These are phyloP conservation scores for Alternaria viburni DNA, from an alignment of 2,329 filamentous ascomycete genomes.

Conservation along the genomic window DNA sequence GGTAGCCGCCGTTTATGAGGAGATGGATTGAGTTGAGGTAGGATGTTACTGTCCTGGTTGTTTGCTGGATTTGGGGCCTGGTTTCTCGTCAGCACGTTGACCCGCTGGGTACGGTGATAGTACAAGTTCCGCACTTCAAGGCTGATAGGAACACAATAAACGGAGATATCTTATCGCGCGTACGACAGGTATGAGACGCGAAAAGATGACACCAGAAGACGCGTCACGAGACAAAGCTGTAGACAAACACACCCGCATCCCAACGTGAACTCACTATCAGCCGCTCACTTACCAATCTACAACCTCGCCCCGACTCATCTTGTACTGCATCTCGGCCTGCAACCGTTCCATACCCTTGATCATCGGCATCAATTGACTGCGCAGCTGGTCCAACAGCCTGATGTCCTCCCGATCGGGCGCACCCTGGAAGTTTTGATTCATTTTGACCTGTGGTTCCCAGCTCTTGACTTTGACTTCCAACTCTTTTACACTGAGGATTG, in stretches of 20 bases:
- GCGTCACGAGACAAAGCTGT: not conserved
- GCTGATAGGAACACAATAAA: not conserved
- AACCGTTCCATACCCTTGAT: slow-evolving; percentile 31
- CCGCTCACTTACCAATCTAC: slow-evolving; percentile 28
- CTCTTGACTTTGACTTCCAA: no score
- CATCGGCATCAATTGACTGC: slow-evolving; percentile 33
- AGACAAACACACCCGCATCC: not conserved
- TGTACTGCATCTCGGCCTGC: slow-evolving; percentile 27
- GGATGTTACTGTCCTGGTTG: slow-evolving; percentile 20
- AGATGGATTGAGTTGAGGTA: slow-evolving; percentile 26
- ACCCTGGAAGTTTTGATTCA: slow-evolving; percentile 36
- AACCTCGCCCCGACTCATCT: slow-evolving; percentile 20
- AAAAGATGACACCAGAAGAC: not conserved
- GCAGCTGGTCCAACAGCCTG: slow-evolving; percentile 28
- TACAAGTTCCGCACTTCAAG: not conserved
- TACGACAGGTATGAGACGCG: not conserved
- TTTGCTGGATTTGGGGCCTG: slow-evolving; percentile 30
- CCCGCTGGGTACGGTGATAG: not conserved
- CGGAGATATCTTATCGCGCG: not conserved
- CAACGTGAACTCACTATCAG: not conserved
- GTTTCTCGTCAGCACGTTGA: not conserved
- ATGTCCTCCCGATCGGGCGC: slow-evolving; percentile 31
- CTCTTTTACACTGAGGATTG: no score
- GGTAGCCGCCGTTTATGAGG: slow-evolving; percentile 30
- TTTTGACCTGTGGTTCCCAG: slow-evolving; percentile 1